Conservation (phyloP, 345 rosid genomes). For the Carallia brachiata region DNA sequence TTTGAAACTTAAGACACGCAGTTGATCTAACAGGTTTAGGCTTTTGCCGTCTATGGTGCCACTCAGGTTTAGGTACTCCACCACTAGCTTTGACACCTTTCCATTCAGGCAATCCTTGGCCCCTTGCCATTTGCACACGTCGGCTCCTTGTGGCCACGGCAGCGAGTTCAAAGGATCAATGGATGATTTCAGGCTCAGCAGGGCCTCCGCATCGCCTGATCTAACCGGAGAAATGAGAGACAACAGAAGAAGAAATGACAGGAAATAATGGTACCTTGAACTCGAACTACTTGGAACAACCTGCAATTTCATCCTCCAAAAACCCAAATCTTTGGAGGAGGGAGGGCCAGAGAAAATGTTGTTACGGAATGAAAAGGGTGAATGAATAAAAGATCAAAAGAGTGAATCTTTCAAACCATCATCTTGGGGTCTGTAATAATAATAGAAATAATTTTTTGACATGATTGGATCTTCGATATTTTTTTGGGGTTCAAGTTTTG, state of each 20-base stretch:
- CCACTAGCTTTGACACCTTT: slow-evolving; percentile 76
- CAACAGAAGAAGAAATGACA: slow-evolving; percentile 21
- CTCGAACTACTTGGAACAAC: background rate
- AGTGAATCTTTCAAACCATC: slow-evolving; percentile 9
- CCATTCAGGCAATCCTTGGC: slow-evolving; percentile 69
- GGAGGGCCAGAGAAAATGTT: background rate
- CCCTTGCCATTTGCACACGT: slow-evolving; percentile 75
- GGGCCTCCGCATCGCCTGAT: slow-evolving; percentile 64
- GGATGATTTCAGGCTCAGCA: slow-evolving; percentile 62
- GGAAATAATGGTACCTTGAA: slow-evolving; percentile 30
- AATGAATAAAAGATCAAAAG: slow-evolving; percentile 6
- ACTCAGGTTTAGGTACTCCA: slow-evolving; percentile 61
- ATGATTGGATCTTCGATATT: slow-evolving; percentile 1
- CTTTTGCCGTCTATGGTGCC: slow-evolving; percentile 51
- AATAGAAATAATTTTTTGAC: background rate
- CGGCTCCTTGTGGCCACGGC: slow-evolving; percentile 48
- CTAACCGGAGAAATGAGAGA: slow-evolving; percentile 43
- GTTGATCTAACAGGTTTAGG: slow-evolving; percentile 70
- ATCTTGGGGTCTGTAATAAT: background rate
- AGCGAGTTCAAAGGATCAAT: slow-evolving; percentile 60
- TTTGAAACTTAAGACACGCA: slow-evolving; percentile 87
- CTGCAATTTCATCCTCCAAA: background rate
- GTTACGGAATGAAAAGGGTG: background rate
- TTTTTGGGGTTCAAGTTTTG: slow-evolving; percentile 17
- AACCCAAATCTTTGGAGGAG: background rate